These are phyloP conservation scores for Paecilomyces niveus DNA, from an alignment of 2,329 filamentous ascomycete genomes.

Conservation along the genomic window DNA sequence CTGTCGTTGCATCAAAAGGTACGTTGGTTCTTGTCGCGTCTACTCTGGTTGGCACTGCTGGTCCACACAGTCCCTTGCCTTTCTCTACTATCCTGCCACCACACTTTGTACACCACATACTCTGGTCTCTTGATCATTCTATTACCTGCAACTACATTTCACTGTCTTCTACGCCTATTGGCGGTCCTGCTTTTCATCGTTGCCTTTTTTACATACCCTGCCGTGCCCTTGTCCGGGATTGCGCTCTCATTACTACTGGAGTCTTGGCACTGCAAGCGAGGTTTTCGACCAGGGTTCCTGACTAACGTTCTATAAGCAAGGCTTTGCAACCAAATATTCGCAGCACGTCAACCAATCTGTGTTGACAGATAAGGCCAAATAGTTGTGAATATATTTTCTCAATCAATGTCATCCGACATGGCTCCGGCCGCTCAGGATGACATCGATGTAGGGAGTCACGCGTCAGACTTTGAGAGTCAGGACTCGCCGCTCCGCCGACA, in stretches of 20 bases:
- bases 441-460: constrained; percentile 28
- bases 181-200: not conserved
- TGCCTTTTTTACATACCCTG: not conserved
- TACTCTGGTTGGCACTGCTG: not conserved
- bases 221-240: not conserved
- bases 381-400: not conserved
- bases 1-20: constrained; percentile 10
- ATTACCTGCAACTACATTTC: not conserved
- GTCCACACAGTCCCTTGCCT: not conserved
- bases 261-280: constrained; percentile 30
- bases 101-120: not conserved
- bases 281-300: constrained; percentile 12
- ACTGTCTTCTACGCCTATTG: not conserved
- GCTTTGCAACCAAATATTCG: constrained; percentile 1
- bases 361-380: not conserved
- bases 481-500: constrained; percentile 30
- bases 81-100: not conserved
- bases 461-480: constrained; percentile 29
- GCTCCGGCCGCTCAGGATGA: constrained; percentile 25
- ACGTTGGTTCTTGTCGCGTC: constrained; percentile 15
- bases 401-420: constrained; percentile 16
- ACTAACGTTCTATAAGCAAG: constrained; percentile 22
- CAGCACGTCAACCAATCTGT: not conserved
- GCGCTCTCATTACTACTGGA: constrained; percentile 1
- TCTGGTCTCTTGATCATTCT: not conserved